These are phyloP conservation scores for Chenopodium album DNA, from an alignment of 148 eudicot species.

Conservation along the genomic window DNA sequence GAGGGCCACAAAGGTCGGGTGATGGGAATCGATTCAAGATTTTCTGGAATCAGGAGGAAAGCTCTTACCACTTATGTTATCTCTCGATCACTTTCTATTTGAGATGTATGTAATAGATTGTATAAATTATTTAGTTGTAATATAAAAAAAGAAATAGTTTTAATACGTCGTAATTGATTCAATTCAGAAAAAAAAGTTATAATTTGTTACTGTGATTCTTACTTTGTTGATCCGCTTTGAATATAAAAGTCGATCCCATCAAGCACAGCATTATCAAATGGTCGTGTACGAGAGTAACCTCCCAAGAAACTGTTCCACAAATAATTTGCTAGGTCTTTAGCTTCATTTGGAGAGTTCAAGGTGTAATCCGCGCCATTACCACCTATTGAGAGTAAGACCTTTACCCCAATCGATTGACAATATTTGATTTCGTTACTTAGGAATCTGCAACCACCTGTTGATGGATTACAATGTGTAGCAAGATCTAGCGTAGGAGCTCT, in stretches of 20 bases:
- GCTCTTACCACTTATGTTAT: no score
- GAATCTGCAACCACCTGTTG: conserved; percentile 14
- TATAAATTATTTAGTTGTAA: no score
- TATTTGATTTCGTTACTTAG: conserved; percentile 24
- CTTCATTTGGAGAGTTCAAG: conserved; percentile 28
- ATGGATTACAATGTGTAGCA: conserved; percentile 30
- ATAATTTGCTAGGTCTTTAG: conserved; percentile 17
- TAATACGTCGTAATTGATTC: neutral
- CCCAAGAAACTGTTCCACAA: conserved; percentile 29
- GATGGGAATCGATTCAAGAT: no score
- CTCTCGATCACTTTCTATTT: no score
- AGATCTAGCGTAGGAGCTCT: conserved; percentile 25
- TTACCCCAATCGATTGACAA: conserved; percentile 31
- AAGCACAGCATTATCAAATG: conserved; percentile 25
- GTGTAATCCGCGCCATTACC: conserved; percentile 32
- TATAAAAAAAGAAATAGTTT: no score
- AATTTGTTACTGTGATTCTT: neutral
- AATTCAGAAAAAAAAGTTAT: no score
- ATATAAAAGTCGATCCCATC: conserved; percentile 38
- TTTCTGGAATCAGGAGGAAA: no score
- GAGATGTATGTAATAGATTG: no score
- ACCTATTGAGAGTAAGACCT: conserved; percentile 40
- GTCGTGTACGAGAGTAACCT: conserved; percentile 19
- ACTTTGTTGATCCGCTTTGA: conserved; percentile 20
- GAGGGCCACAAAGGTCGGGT: no score